These are phyloP conservation scores for Blumeriella jaapii DNA, from an alignment of 2,329 filamentous ascomycete genomes.

Conservation along the genomic window DNA sequence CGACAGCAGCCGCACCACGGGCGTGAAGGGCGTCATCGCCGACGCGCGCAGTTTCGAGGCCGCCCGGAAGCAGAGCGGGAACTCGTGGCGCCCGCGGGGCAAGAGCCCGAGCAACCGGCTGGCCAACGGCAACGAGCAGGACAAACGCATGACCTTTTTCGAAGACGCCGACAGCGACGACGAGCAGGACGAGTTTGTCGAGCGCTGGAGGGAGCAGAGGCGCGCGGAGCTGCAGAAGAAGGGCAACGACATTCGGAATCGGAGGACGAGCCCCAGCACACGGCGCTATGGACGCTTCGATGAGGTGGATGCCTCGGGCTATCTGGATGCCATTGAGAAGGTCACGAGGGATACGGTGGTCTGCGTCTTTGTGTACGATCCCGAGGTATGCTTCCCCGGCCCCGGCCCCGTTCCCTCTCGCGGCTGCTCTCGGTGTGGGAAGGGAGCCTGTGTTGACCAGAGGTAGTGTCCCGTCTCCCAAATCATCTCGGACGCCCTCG, in stretches of 20 bases:
- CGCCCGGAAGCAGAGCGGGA: slow-evolving; percentile 32
- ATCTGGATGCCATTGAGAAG: slow-evolving; percentile 93
- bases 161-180: slow-evolving; percentile 28
- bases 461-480: slow-evolving; percentile 66
- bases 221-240: slow-evolving; percentile 64
- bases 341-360: slow-evolving; percentile 71
- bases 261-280: slow-evolving; percentile 65
- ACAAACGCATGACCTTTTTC: slow-evolving; percentile 16
- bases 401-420: too few species aligned
- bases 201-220: slow-evolving; percentile 73
- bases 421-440: slow-evolving; percentile 10
- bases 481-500: slow-evolving; percentile 67
- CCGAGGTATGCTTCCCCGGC: slow-evolving; percentile 72
- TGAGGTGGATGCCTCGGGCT: slow-evolving; percentile 79
- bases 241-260: slow-evolving; percentile 44
- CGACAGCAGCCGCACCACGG: slow-evolving; percentile 60
- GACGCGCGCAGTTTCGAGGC: slow-evolving; percentile 69
- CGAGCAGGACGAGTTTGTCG: slow-evolving; percentile 69
- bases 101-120: slow-evolving; percentile 25
- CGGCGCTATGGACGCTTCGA: slow-evolving; percentile 70
- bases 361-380: slow-evolving; percentile 87
- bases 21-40: slow-evolving; percentile 79
- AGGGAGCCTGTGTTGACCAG: slow-evolving; percentile 16
- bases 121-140: slow-evolving; percentile 13
- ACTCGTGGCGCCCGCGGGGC: slow-evolving; percentile 9